A percentile compares a stretch with the other conserved stretches of the same genome.
Evolutionary conservation across 1,139 yeast species (phyloP).

Genomic region (Kodamaea ohmeri): DNA sequence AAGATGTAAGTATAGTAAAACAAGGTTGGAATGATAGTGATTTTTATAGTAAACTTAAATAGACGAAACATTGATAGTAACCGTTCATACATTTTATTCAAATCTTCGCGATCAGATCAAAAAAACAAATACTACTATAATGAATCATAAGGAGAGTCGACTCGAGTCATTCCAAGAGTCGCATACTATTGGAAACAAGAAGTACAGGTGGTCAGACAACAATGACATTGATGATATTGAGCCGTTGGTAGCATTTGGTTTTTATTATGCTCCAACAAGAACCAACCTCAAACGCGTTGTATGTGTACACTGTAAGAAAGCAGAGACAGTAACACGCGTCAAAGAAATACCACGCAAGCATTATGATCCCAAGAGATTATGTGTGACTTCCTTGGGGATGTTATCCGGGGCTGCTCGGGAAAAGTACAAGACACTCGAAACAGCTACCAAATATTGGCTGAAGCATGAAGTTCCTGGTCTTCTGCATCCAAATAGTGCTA

Average conservation of each 20-base stretch:
- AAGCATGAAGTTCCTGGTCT: constrained; percentile 13
- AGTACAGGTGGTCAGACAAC: constrained; percentile 25
- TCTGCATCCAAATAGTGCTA: constrained; percentile 30
- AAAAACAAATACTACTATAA: constrained; percentile 4
- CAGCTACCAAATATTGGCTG: constrained; percentile 13
- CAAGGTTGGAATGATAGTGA: not conserved
- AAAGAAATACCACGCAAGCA: constrained; percentile 44
- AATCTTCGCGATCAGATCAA: not conserved
- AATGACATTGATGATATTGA: constrained; percentile 33
- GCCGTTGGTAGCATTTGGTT: constrained; percentile 64
- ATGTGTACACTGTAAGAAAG: constrained; percentile 60
- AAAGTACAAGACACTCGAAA: constrained; percentile 10
- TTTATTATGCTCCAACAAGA: constrained; percentile 61
- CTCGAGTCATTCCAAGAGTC: constrained; percentile 26
- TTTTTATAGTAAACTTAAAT: too few species aligned
- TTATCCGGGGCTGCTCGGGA: constrained; percentile 17
- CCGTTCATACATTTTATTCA: too few species aligned
- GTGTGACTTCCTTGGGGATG: constrained; percentile 29
- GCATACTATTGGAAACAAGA: constrained; percentile 17
- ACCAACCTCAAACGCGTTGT: constrained; percentile 46
- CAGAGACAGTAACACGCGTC: constrained; percentile 32
- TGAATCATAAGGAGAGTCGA: constrained; percentile 21
- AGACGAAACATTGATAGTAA: too few species aligned
- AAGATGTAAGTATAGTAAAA: not conserved
- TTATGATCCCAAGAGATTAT: constrained; percentile 28